These are phyloP conservation scores for Bacidia gigantensis DNA, from an alignment of 495 filamentous ascomycete genomes.

Conservation along the genomic window DNA sequence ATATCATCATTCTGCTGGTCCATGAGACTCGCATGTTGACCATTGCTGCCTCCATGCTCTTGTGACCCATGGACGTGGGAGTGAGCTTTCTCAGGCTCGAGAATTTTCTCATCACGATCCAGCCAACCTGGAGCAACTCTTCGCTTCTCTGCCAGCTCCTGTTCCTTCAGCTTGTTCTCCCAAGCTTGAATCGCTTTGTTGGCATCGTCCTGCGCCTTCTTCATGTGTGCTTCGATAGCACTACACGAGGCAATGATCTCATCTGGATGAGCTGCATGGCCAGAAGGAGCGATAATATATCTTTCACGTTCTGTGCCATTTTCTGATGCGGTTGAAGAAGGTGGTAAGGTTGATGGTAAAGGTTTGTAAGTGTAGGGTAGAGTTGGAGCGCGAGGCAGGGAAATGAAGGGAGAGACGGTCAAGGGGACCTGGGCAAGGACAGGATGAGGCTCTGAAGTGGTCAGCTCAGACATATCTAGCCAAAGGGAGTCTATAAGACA, in stretches of 20 bases:
- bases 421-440: slow-evolving; percentile 85
- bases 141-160: slow-evolving; percentile 84
- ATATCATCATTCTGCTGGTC: slow-evolving; percentile 28
- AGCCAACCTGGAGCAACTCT: slow-evolving; percentile 87
- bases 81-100: slow-evolving; percentile 52
- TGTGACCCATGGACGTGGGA: slow-evolving; percentile 16
- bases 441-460: slow-evolving; percentile 55
- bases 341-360: slow-evolving; percentile 72
- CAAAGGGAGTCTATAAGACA: not conserved
- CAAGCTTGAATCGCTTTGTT: slow-evolving; percentile 51
- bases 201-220: slow-evolving; percentile 47
- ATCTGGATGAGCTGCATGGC: slow-evolving; percentile 65
- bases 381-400: slow-evolving; percentile 76
- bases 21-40: slow-evolving; percentile 32
- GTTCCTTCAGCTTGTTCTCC: slow-evolving; percentile 53
- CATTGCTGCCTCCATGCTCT: slow-evolving; percentile 16
- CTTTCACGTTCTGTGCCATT: slow-evolving; percentile 34
- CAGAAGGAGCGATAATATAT: slow-evolving; percentile 59
- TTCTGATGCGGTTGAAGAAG: slow-evolving; percentile 48
- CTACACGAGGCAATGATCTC: slow-evolving; percentile 70
- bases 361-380: slow-evolving; percentile 91
- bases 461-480: slow-evolving; percentile 11
- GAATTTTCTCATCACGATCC: slow-evolving; percentile 70
- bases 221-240: slow-evolving; percentile 60
- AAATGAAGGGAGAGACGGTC: slow-evolving; percentile 88